phyloP scores from a whole-genome alignment of 805 yeast species.

The Saccharomyces kudriavzevii region DNA sequence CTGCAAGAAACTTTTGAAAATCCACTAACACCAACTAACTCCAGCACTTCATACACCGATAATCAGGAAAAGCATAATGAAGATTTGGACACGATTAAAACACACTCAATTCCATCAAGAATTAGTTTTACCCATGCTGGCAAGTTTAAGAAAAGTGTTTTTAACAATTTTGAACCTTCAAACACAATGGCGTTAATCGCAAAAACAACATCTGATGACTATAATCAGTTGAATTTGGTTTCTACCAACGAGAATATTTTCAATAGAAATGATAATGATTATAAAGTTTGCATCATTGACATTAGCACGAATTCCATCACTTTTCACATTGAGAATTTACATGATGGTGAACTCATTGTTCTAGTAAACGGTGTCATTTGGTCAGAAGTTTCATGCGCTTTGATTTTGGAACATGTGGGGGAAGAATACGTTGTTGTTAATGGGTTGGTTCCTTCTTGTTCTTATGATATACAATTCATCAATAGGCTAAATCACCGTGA shows the following conservation, averaged over 20 bases:
- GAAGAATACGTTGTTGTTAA: constrained; percentile 50
- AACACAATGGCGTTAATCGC: constrained; percentile 33
- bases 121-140: neutral
- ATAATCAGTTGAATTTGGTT: constrained; percentile 23
- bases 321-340: constrained; percentile 41
- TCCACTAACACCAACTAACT: constrained; percentile 10
- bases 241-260: constrained; percentile 21
- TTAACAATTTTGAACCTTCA: constrained; percentile 24
- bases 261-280: constrained; percentile 28
- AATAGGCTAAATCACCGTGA: constrained; percentile 29
- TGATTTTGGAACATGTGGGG: constrained; percentile 31
- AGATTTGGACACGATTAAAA: neutral
- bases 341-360: constrained; percentile 36
- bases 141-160: constrained; percentile 24
- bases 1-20: constrained; percentile 31
- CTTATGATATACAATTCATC: constrained; percentile 48
- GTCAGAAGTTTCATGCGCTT: constrained; percentile 54
- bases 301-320: constrained; percentile 47
- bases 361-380: constrained; percentile 61
- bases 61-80: neutral
- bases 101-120: neutral
- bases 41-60: constrained; percentile 1
- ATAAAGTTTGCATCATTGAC: constrained; percentile 38
- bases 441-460: constrained; percentile 57
- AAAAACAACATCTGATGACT: constrained; percentile 27